Conservation (phyloP, 805 yeast species). For the Myxozyma sirexii region DNA sequence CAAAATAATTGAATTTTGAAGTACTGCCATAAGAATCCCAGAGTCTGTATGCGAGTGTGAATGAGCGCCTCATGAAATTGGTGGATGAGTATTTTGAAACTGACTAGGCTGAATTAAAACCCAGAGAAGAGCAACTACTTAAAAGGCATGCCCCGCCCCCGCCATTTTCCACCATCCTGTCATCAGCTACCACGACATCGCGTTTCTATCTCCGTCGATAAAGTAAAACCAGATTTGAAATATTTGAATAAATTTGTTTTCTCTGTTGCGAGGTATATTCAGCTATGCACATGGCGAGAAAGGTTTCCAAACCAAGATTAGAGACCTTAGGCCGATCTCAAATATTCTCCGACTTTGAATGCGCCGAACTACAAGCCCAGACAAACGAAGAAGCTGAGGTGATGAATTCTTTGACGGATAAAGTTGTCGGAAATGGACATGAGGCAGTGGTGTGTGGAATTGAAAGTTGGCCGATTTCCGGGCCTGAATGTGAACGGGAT, state of each 20-base stretch:
- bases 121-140: neutral
- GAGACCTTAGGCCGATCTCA: neutral
- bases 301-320: neutral
- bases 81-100: neutral
- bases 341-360: neutral
- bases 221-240: too few relatives aligned
- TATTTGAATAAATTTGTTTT: too few relatives aligned
- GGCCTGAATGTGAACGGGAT: neutral
- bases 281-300: neutral
- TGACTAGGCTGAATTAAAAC: neutral
- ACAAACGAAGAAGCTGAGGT: too few relatives aligned
- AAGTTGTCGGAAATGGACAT: neutral
- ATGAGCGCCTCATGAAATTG: too few relatives aligned
- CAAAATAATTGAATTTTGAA: neutral
- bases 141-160: neutral
- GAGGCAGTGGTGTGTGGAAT: neutral
- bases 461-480: neutral
- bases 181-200: neutral
- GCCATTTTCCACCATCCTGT: neutral
- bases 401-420: too few relatives aligned
- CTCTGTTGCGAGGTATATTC: neutral
- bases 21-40: too few relatives aligned
- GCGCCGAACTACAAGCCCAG: neutral
- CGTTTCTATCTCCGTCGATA: too few relatives aligned
- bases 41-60: too few relatives aligned